Evolutionary conservation across 345 rosid genomes (phyloP), one percentile per base, ranked within the genome.

Genomic region (Pseudoturritis turrita): DNA sequence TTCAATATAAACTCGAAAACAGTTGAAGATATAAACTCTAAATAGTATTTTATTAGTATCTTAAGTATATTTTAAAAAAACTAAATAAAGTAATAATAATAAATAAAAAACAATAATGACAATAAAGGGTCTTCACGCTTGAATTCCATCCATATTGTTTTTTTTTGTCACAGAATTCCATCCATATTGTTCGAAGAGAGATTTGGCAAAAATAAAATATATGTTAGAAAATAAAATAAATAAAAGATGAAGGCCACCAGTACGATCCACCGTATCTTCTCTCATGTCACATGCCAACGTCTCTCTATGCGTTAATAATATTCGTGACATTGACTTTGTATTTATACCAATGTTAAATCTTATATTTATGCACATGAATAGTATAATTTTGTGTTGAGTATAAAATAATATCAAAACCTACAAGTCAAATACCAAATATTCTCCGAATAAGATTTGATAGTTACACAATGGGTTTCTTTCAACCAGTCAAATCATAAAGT

Each of bases 201-300:
- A 3, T 25, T 25, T 25, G 26, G 4, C 26, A 25, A 25, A 25
- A 25, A 25, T 4, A 25, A 25, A 25, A 25, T 25, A 25, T 22
- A 14, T 51, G 8, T 29, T 10, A 15, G 2, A n/a, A 41, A 25
- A 61, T 10, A 25, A 61, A 43, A 64, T 7, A 49, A 33, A 50
- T 26, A 29, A 47, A 47, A 58, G 50, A 49, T 46, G 60, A 37
- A 57, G 46, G 65, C 54, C 67, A 51, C 49, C 62, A 51, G 68
- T 67, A 43, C 62, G 62, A 68, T 75, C 69, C 56, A 68, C 63
- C 68, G 72, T 68, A 75, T 75, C 63, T 68, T 60, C 63, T 43
- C 41, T 43, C 40, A 51, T 58, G 62, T 61, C 69, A 75, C 74
- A 75, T 75, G 57, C 63, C 63, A 53, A 75, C 73, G 73, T 50